Evolutionary conservation across 208 protist species (phyloP), one percentile per base, ranked within the genome.

Genomic region (Trypanosoma vivax): DNA sequence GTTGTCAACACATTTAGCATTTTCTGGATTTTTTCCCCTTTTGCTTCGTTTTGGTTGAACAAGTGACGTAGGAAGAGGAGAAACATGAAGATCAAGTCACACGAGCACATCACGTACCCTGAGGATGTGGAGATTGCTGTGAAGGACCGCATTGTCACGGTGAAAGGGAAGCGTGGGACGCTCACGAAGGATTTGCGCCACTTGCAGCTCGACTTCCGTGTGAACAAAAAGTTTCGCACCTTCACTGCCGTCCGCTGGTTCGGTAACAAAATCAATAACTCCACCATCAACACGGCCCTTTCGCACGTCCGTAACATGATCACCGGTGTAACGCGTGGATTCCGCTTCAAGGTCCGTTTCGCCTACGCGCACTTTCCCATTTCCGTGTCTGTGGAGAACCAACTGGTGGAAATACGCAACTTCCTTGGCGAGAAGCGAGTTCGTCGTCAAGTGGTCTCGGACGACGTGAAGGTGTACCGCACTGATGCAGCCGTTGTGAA

Each of bases 331-430:
- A 99, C 94, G 50, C 94, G 97, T 71, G 98, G 98, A 61, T 99
- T 90, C 83, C 76, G 95, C 71, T 99, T 99, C 95, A 99, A 98
- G 84, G 97, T 99, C 83, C 88, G 95, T 55, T 97, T 97, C 59
- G 98, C 98, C 52, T 99, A 99, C 82, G 96, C 96, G 21, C 98
- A 99, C 89, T 99, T 99, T 83, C 98, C 98, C 66, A 99, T 99
- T 76, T 98, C 98, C 68, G 80, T 96, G 39, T 79, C 74, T 16
- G 74, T 99, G 60, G 78, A 96, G 54, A 87, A 82, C 47, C 96
- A 92, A 69, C 63, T 60, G 29, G 78, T 99, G 51, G 96, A 99
- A 79, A 97, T 99, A 75, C 94, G 97, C 66, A 99, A 99, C 88
- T 99, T 99, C 94, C 81, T 99, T n/a, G 97, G 97, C 60, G 96